Base-by-base conservation (phyloP, 495 filamentous ascomycete species). In the Podospora pseudopauciseta region DNA sequence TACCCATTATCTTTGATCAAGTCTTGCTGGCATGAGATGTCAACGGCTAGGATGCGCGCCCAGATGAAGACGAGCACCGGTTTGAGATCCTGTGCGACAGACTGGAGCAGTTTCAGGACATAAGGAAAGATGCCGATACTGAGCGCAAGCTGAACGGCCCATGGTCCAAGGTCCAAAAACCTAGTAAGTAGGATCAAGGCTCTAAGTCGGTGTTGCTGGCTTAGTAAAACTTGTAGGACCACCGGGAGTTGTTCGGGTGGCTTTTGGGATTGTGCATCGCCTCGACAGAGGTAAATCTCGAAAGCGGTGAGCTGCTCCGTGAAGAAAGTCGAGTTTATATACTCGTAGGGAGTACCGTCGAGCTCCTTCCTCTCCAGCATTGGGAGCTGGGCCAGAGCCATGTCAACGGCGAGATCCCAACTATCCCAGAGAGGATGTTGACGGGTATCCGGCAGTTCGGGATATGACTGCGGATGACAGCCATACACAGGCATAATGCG, bases 31-130 rank as follows among this genome's bases (percentile, higher is more conserved):
- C 95, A 96, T 11, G 90, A 91, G 67, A 93, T 87, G 71, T 98
- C 95, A 20, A 99, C 96, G 54, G 95, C 95, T 70, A 99, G 88
- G 53, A 99, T 94, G 63, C 95, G 87, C 13, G 96, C 93, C 95
- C 95, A 99, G 68, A 99, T 99, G 79, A 98, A 99, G 20, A 99
- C 93, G 94, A 99, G 97, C 28, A 97, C 94, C 0, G 95, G 94
- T 74, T 98, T 98, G 62, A 99, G 81, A 76, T 99, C 95, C 60
- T 92, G 86, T 0, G 95, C 95, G 60, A 94, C 93, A 7, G 96
- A 98, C 74, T 98, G 96, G 27, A 99, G 83, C 49, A 99, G 83
- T 76, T 98, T 98, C 19, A 98, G 83, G 6, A 99, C 95, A 71
- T 99, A 99, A 0, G 95, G 95, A 78, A 99, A 99, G 61, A 99